phyloP scores from a whole-genome alignment of 176 grass and related monocot genomes.

The Oropetium thomaeum region DNA sequence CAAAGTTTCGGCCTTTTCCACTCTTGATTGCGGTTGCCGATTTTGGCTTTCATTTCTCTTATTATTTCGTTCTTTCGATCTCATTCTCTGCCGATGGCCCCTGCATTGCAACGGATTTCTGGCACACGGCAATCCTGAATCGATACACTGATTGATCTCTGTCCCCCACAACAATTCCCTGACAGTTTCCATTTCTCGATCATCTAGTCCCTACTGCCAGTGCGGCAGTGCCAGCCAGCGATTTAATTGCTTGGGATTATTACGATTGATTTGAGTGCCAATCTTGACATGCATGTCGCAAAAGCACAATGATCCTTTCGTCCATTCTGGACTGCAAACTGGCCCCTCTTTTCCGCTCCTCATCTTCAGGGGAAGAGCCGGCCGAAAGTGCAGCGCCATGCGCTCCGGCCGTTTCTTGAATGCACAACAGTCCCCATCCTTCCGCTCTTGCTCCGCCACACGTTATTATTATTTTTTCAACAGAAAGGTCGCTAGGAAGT shows the following conservation, averaged over 20 bases:
- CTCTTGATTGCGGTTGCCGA: background rate
- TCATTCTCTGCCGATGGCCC: background rate
- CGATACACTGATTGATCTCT: background rate
- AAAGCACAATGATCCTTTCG: background rate
- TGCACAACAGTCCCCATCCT: background rate
- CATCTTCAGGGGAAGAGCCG: background rate
- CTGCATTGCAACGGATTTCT: slow-evolving; percentile 8
- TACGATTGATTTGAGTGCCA: background rate
- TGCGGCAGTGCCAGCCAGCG: background rate
- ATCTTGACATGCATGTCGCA: slow-evolving; percentile 20
- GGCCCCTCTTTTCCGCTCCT: background rate
- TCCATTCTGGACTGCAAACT: background rate
- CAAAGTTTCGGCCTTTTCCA: background rate
- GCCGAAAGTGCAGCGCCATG: background rate
- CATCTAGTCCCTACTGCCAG: too few species aligned
- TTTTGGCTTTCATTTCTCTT: background rate
- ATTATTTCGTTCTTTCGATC: background rate
- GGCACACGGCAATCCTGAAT: background rate
- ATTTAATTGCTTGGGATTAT: background rate
- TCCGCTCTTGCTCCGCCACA: background rate
- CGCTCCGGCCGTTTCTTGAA: slow-evolving; percentile 14
- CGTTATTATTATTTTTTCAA: background rate
- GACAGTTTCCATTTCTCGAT: background rate
- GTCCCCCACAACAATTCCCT: background rate
- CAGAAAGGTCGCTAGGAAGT: slow-evolving; percentile 22